A percentile compares a stretch with the other conserved stretches of the same genome.
These are phyloP conservation scores for Sophora flavescens DNA, from an alignment of 306 rosid genomes.

Conservation along the genomic window DNA sequence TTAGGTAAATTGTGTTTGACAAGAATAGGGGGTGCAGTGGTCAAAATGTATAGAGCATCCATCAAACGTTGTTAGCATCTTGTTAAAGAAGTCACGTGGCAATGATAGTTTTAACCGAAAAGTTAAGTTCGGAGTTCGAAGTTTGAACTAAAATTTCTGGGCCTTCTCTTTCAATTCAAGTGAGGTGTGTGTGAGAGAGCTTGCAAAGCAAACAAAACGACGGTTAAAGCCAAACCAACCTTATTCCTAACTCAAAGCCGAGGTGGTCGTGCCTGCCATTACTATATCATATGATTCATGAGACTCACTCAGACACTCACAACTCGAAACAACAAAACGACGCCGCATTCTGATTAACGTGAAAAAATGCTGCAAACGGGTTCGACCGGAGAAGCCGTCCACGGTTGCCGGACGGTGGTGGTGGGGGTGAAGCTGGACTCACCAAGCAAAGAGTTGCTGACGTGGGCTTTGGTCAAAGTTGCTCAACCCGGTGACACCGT, in stretches of 20 bases:
- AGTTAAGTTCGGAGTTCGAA: conserved; percentile 8
- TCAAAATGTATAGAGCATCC: conserved; percentile 34
- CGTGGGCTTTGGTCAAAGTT: conserved; percentile 96
- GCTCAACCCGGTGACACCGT: conserved; percentile 88
- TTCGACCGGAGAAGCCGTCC: conserved; percentile 46
- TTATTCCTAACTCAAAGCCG: background rate
- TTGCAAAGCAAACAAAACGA: conserved; percentile 55
- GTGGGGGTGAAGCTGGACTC: conserved; percentile 90
- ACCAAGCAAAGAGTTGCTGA: conserved; percentile 82
- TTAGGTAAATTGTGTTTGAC: background rate
- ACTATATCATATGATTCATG: background rate
- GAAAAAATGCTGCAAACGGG: conserved; percentile 55
- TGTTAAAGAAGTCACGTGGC: conserved; percentile 45
- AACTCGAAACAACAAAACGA: conserved; percentile 34
- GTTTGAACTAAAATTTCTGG: conserved; percentile 35
- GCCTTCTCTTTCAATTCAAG: conserved; percentile 37
- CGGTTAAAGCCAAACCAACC: conserved; percentile 51
- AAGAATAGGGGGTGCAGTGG: background rate
- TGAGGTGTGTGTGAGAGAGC: conserved; percentile 39
- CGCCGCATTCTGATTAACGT: conserved; percentile 37
- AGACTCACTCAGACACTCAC: background rate
- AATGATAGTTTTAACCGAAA: conserved; percentile 45
- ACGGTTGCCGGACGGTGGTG: conserved; percentile 65
- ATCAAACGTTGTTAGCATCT: conserved; percentile 27
- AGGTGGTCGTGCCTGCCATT: too few relatives aligned